phyloP scores from a whole-genome alignment of 208 protist species.

The Balamuthia mandrillaris region DNA sequence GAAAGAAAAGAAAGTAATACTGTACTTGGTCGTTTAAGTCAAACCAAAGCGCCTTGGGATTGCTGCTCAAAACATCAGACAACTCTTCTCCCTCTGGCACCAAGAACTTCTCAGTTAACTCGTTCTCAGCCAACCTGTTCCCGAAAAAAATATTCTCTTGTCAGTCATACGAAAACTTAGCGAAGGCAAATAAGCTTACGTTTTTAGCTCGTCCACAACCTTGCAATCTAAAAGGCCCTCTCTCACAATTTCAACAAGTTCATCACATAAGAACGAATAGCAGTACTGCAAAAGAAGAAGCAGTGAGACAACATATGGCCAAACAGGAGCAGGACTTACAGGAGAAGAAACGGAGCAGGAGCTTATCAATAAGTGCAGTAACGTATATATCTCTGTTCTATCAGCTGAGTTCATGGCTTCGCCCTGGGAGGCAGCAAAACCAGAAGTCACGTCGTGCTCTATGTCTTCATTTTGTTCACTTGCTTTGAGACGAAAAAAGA shows the following conservation, averaged over 20 bases:
- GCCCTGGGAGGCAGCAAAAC: neutral
- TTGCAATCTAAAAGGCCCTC: neutral
- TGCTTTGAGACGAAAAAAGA: too few species aligned
- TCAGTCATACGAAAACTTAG: neutral
- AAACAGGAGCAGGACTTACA: neutral
- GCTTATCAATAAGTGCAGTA: neutral
- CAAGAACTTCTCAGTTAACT: neutral
- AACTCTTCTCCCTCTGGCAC: too few species aligned
- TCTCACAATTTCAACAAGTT: neutral
- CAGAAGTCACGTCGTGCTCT: neutral
- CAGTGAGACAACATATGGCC: neutral
- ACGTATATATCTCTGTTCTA: neutral
- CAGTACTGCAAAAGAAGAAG: neutral
- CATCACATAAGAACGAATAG: neutral
- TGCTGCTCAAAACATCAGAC: too few species aligned
- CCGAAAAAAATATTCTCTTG: neutral
- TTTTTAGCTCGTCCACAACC: neutral
- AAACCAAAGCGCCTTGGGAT: neutral
- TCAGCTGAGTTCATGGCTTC: neutral
- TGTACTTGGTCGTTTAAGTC: neutral
- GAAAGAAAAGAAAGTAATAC: neutral
- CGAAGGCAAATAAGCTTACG: neutral
- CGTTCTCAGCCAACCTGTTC: neutral
- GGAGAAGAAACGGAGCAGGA: neutral
- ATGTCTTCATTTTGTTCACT: too few species aligned